Base-by-base conservation (phyloP, 2,329 filamentous ascomycete species). In the Trichoderma harzianum region DNA sequence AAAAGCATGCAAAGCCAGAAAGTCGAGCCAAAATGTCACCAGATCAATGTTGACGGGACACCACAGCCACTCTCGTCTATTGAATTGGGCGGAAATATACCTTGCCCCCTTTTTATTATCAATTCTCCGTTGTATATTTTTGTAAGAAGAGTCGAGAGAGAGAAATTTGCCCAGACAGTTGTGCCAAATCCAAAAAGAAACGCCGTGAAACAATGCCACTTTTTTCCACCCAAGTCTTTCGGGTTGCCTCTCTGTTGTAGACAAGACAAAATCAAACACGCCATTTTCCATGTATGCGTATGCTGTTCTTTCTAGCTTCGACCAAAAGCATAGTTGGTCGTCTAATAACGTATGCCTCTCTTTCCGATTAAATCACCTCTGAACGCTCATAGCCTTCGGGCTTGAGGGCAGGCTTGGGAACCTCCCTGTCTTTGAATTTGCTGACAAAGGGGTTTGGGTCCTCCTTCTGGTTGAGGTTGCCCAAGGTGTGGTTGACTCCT, bases 371-470 rank as follows among this genome's bases (percentile, higher is more conserved):
- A n/a, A 96, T 89, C 47, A 97, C 90, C 67, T 99, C 95, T 3
- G 90, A 83, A 32, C 95, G 86, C 79, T 98, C 94, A 88, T 93
- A 99, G 0, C 96, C 96, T 1, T 86, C 86, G 0, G 91, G 86
- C 79, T 90, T 88, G 32, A 86, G 76, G 61, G 90, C 87, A 1
- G 89, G 88, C 5, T 92, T 93, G 75, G 95, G 93, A 74, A 85
- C 85, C 6, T 84, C 83, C 16, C 85, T 84, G 74, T 94, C 89
- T 81, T 92, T 93, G 84, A 95, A 98, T 76, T 90, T 87, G 80
- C 91, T 93, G 60, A 93, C 91, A 78, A 96, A 99, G 3, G 96
- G 96, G 78, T 99, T 99, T 2, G 95, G 95, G 78, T 99, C 96
- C 39, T 90, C 86, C 67, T 89, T 90, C 79, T 96, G 94, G 76